Percentiles rank a stretch among this genome's conserved stretches.
These are phyloP conservation scores for Mortierella hygrophila DNA, from an alignment of 192 early-diverging fungal genomes.

Conservation along the genomic window DNA sequence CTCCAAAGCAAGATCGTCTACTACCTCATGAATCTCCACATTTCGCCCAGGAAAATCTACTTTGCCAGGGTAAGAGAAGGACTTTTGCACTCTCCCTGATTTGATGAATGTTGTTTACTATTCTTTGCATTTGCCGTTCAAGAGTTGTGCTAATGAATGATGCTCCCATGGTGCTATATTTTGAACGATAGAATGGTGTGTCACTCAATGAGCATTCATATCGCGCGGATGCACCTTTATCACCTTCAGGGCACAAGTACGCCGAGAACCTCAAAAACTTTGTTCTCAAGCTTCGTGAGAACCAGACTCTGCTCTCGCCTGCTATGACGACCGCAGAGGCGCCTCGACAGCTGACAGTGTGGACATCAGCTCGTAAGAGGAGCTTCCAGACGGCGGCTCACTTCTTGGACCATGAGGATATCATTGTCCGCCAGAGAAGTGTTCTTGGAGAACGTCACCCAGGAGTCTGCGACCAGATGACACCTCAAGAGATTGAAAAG, in stretches of 20 bases:
- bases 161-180: not conserved
- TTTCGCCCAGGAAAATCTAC: conserved; percentile 73
- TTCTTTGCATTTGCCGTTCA: not conserved
- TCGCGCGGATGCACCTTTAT: conserved; percentile 78
- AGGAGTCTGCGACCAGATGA: conserved; percentile 78
- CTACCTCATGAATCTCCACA: conserved; percentile 80
- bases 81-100: not conserved
- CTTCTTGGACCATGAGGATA: conserved; percentile 65
- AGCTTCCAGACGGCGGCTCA: conserved; percentile 80
- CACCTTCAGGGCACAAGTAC: conserved; percentile 70
- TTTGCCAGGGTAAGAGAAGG: conserved; percentile 64
- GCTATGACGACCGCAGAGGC: conserved; percentile 9
- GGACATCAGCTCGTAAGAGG: conserved; percentile 80
- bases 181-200: conserved; percentile 63
- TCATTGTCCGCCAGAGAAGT: conserved; percentile 72
- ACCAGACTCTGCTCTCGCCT: conserved; percentile 5
- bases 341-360: conserved; percentile 65
- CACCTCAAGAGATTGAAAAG: conserved; percentile 69
- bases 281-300: conserved; percentile 60
- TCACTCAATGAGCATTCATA: conserved; percentile 77
- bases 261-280: conserved; percentile 75
- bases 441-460: conserved; percentile 79
- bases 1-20: conserved; percentile 81
- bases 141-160: not conserved
- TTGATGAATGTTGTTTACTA: not conserved